These are phyloP conservation scores for Apiosordaria backusii DNA, from an alignment of 495 filamentous ascomycete genomes.

Conservation along the genomic window DNA sequence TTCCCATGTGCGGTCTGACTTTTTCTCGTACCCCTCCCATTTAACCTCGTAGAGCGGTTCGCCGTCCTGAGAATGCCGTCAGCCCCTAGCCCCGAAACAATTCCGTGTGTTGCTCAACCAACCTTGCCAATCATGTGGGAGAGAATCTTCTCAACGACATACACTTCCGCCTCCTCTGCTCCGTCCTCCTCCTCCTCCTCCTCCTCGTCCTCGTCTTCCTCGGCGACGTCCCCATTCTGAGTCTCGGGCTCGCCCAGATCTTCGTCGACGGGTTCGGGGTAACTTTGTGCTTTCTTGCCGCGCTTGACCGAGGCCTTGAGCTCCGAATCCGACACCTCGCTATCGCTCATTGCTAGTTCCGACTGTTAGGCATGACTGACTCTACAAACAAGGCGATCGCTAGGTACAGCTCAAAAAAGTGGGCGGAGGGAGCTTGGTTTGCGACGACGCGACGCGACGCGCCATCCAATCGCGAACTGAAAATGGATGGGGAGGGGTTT, in stretches of 20 bases:
- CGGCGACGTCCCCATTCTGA: slow-evolving; percentile 29
- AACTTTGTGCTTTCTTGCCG: slow-evolving; percentile 20
- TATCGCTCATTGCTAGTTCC: slow-evolving; percentile 11
- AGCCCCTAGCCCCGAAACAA: not conserved
- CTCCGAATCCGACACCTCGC: slow-evolving; percentile 8
- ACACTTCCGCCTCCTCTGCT: slow-evolving; percentile 43
- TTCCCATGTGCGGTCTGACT: slow-evolving; percentile 58
- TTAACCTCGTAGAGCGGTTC: slow-evolving; percentile 52
- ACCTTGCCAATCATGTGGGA: slow-evolving; percentile 51
- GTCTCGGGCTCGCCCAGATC: not conserved
- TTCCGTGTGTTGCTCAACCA: slow-evolving; percentile 17
- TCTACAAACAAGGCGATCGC: not conserved
- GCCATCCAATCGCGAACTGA: not conserved
- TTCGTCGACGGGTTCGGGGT: slow-evolving; percentile 25
- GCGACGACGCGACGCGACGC: not conserved
- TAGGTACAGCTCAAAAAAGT: not conserved
- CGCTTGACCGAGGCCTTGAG: slow-evolving; percentile 17
- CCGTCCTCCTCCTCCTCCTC: slow-evolving; percentile 36
- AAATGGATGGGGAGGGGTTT: not conserved
- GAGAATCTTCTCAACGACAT: slow-evolving; percentile 56
- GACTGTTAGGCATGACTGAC: not conserved
- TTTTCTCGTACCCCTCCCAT: slow-evolving; percentile 60
- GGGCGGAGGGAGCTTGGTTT: not conserved
- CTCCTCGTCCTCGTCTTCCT: slow-evolving; percentile 38
- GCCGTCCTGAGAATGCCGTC: slow-evolving; percentile 24